Evolutionary conservation across 768 basidiomycete genomes (phyloP).

Genomic region (Boletus insuetus): DNA sequence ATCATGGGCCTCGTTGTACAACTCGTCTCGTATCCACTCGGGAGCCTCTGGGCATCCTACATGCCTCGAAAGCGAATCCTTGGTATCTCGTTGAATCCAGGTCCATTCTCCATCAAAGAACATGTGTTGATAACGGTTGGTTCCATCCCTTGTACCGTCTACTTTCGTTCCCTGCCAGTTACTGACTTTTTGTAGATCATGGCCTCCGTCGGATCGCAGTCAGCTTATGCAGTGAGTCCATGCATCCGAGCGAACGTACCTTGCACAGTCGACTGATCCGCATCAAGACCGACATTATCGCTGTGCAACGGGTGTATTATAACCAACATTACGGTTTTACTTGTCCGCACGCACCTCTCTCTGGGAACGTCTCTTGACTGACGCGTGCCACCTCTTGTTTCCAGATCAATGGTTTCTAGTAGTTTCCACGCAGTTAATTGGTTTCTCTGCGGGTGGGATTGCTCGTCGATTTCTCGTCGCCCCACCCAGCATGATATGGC

Average conservation of each 20-base stretch:
- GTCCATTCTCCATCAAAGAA: slow-evolving; percentile 75
- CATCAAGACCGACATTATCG: slow-evolving; percentile 59
- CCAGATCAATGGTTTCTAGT: slow-evolving; percentile 79
- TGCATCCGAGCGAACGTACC: background rate
- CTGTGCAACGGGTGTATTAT: slow-evolving; percentile 75
- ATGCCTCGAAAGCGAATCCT: slow-evolving; percentile 56
- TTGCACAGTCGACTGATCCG: background rate
- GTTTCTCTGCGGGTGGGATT: slow-evolving; percentile 80
- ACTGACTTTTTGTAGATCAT: background rate
- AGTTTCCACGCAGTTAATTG: slow-evolving; percentile 73
- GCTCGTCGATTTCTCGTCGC: slow-evolving; percentile 71
- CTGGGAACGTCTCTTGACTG: slow-evolving; percentile 1
- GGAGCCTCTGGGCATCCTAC: slow-evolving; percentile 51
- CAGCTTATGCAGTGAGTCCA: background rate
- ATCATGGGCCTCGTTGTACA: slow-evolving; percentile 69
- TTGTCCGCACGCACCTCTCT: slow-evolving; percentile 37
- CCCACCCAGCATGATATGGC: slow-evolving; percentile 68
- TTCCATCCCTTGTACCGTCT: background rate
- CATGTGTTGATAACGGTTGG: slow-evolving; percentile 54
- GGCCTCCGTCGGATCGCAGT: background rate
- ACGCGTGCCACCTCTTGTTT: background rate
- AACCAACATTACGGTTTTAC: slow-evolving; percentile 59
- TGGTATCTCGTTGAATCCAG: slow-evolving; percentile 66
- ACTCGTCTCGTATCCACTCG: slow-evolving; percentile 67
- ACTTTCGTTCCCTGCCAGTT: background rate